Percentiles rank a stretch among this genome's conserved stretches.
These are phyloP conservation scores for Hirschioporus abietinus DNA, from an alignment of 768 basidiomycete species.

Conservation along the genomic window DNA sequence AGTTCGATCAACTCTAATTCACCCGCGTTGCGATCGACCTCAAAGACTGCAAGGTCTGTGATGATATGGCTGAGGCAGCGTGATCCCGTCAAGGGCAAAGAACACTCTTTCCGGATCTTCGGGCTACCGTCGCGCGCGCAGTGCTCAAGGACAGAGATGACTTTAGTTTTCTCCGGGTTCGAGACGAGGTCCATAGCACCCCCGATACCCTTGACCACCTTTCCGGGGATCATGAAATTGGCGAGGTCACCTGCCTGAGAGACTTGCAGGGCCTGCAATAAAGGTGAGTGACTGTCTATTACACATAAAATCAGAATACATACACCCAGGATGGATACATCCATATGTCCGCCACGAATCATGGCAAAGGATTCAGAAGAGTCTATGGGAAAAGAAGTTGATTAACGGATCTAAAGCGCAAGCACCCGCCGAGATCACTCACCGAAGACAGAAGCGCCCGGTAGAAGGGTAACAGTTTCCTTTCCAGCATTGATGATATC, in stretches of 20 bases:
- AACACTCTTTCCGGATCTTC: conserved; percentile 80
- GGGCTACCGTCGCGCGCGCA: conserved; percentile 84
- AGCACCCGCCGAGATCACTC: conserved; percentile 19
- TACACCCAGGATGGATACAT: conserved; percentile 90
- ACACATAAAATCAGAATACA: conserved; percentile 23
- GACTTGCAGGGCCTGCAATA: conserved; percentile 83
- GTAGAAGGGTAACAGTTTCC: conserved; percentile 88
- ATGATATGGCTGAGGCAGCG: conserved; percentile 86
- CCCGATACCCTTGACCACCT: conserved; percentile 90
- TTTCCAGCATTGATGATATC: conserved; percentile 95
- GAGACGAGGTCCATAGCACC: conserved; percentile 97
- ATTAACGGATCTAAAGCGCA: background rate
- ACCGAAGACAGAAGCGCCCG: conserved; percentile 91
- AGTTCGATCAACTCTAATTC: conserved; percentile 72
- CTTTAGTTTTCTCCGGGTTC: conserved; percentile 92
- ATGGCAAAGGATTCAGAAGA: conserved; percentile 94
- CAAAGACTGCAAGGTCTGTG: conserved; percentile 89
- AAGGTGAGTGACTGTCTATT: conserved; percentile 6
- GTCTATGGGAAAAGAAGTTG: conserved; percentile 38
- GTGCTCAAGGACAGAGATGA: conserved; percentile 89
- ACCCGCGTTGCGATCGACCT: conserved; percentile 74
- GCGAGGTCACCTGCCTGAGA: conserved; percentile 90
- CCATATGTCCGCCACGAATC: conserved; percentile 95
- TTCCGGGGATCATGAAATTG: conserved; percentile 98
- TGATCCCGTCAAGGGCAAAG: conserved; percentile 85